Conservation (phyloP, 2,329 filamentous ascomycete species). For the Tolypocladium amazonense region DNA sequence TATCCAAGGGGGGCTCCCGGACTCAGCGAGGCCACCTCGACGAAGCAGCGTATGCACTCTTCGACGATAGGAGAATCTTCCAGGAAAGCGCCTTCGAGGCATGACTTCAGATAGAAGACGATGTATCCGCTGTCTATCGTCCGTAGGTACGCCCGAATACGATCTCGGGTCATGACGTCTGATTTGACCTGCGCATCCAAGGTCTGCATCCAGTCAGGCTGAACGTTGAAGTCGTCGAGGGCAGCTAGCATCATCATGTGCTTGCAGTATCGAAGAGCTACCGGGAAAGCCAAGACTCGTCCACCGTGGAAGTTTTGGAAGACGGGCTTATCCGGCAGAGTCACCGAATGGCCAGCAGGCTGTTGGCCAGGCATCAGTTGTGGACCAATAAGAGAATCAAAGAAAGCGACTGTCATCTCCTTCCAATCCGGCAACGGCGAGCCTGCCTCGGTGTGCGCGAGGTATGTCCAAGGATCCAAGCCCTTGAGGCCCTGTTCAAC, state of each 20-base stretch:
- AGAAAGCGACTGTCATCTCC: conserved; percentile 38
- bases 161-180: conserved; percentile 52
- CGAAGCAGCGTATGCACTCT: conserved; percentile 40
- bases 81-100: conserved; percentile 45
- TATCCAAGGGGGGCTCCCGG: conserved; percentile 39
- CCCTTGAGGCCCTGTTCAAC: conserved; percentile 84
- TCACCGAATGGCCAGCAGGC: background rate
- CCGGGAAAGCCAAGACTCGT: conserved; percentile 46
- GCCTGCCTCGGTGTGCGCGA: conserved; percentile 30
- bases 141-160: conserved; percentile 44
- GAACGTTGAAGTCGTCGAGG: conserved; percentile 42
- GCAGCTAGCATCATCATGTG: conserved; percentile 41
- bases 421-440: conserved; percentile 39
- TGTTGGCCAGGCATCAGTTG: background rate
- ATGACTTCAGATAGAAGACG: conserved; percentile 36
- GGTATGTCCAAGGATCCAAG: conserved; percentile 55
- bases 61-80: conserved; percentile 31
- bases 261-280: conserved; percentile 59
- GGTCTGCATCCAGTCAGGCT: conserved; percentile 76
- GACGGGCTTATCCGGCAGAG: conserved; percentile 6
- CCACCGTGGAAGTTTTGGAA: conserved; percentile 38
- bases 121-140: conserved; percentile 27
- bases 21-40: conserved; percentile 39
- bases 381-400: conserved; percentile 25
- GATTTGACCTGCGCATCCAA: conserved; percentile 63